These are phyloP conservation scores for Aspergillus nidulans DNA, from an alignment of 495 filamentous ascomycete genomes.

Conservation along the genomic window DNA sequence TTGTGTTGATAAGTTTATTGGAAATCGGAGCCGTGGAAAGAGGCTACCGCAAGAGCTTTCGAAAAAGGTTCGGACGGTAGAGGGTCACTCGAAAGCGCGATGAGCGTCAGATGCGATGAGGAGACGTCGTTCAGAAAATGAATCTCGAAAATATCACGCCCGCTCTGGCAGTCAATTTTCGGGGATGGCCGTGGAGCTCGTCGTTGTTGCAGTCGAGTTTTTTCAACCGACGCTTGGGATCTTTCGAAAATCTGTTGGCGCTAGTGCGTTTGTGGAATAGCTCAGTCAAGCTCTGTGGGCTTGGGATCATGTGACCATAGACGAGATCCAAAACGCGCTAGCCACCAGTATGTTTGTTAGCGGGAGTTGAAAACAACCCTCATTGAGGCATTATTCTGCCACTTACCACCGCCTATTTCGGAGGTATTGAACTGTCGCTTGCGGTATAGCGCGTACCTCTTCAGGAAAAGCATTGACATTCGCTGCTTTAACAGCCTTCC, in stretches of 20 bases:
- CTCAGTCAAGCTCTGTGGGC: constrained; percentile 10
- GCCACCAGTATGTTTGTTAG: too few relatives aligned
- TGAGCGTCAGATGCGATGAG: constrained; percentile 11
- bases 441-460: too few relatives aligned
- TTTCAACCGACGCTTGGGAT: constrained; percentile 40
- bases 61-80: constrained; percentile 9
- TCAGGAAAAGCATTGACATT: too few relatives aligned
- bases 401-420: too few relatives aligned
- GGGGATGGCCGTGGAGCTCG: constrained; percentile 40
- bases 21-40: constrained; percentile 11
- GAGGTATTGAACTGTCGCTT: too few relatives aligned
- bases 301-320: constrained; percentile 26
- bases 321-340: too few relatives aligned
- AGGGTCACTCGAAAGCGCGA: constrained; percentile 6
- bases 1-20: constrained; percentile 9
- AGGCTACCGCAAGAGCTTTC: constrained; percentile 11
- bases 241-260: constrained; percentile 45
- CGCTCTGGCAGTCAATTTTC: constrained; percentile 25
- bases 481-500: too few relatives aligned
- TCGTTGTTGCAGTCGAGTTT: constrained; percentile 44
- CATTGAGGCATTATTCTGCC: too few relatives aligned
- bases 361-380: too few relatives aligned
- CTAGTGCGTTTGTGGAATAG: constrained; percentile 24
- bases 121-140: constrained; percentile 11
- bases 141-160: constrained; percentile 23